Conservation (phyloP, 129 eudicot species). For the Saposhnikovia divaricata region DNA sequence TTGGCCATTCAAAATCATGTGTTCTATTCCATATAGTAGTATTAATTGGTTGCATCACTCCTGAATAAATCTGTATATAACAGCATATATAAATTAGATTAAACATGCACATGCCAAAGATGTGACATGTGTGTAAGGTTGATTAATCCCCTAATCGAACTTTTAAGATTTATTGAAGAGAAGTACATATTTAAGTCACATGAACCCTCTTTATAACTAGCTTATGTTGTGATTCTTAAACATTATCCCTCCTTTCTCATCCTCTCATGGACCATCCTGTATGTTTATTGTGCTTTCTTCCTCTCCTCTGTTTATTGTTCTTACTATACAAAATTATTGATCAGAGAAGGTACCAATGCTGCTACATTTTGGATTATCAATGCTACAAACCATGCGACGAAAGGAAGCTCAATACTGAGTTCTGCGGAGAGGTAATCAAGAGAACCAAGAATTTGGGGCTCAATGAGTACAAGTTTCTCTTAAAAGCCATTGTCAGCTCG, state of each 20-base stretch:
- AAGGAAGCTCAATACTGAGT: background rate
- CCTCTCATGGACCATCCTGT: background rate
- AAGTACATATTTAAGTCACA: background rate
- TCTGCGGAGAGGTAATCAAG: background rate
- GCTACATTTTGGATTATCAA: background rate
- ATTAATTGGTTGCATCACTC: background rate
- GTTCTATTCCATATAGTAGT: background rate
- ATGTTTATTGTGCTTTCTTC: background rate
- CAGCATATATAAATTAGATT: no score
- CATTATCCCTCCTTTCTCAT: background rate
- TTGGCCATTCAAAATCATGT: background rate
- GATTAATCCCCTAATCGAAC: background rate
- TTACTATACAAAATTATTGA: background rate
- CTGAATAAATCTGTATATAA: background rate
- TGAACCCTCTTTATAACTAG: background rate
- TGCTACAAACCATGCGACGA: background rate
- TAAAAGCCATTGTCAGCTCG: background rate
- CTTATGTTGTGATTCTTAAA: background rate
- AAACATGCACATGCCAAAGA: background rate
- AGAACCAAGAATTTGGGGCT: background rate
- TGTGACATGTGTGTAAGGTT: background rate
- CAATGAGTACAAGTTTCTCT: conserved; percentile 4
- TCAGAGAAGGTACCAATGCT: background rate
- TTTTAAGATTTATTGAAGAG: background rate
- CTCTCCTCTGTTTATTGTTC: background rate